These are phyloP conservation scores for Candida ipomoeae DNA, from an alignment of 805 yeast species.

Conservation along the genomic window DNA sequence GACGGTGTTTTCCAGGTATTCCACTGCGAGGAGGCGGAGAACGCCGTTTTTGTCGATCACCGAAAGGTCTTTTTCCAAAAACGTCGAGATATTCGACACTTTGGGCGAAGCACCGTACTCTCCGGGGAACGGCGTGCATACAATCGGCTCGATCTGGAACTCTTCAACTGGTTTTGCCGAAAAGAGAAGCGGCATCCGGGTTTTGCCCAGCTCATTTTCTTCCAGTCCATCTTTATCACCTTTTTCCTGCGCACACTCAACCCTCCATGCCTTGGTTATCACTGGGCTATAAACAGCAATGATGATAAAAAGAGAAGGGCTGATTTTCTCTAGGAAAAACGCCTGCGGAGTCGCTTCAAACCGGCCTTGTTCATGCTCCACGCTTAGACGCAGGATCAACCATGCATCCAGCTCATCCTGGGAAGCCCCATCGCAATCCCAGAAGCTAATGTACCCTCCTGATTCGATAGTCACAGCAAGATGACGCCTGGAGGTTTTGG, in stretches of 20 bases:
- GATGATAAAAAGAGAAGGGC: slow-evolving; percentile 31
- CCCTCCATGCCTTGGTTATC: slow-evolving; percentile 40
- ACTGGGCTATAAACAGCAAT: slow-evolving; percentile 47
- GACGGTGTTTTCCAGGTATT: slow-evolving; percentile 24
- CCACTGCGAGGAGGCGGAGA: slow-evolving; percentile 20
- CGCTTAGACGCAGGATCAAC: slow-evolving; percentile 18
- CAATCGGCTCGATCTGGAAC: slow-evolving; percentile 3
- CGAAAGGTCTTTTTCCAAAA: slow-evolving; percentile 38
- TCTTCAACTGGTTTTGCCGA: slow-evolving; percentile 8
- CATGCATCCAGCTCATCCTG: slow-evolving; percentile 29
- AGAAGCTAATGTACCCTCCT: slow-evolving; percentile 44
- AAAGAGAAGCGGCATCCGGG: neutral
- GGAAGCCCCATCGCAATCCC: slow-evolving; percentile 50
- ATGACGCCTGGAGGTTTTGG: slow-evolving; percentile 23
- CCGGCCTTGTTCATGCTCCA: slow-evolving; percentile 4
- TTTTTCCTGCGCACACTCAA: slow-evolving; percentile 11
- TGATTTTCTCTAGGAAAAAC: slow-evolving; percentile 19
- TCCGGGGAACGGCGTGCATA: slow-evolving; percentile 28
- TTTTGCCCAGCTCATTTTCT: neutral
- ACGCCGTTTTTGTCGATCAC: slow-evolving; percentile 45
- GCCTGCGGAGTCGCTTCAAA: slow-evolving; percentile 20
- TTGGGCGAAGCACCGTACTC: slow-evolving; percentile 31
- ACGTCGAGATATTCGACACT: slow-evolving; percentile 63
- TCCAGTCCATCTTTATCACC: too few species aligned
- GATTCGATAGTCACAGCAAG: slow-evolving; percentile 30